Evolutionary conservation across 208 protist genomes (phyloP).

Genomic region (Leishmania lainsoni): DNA sequence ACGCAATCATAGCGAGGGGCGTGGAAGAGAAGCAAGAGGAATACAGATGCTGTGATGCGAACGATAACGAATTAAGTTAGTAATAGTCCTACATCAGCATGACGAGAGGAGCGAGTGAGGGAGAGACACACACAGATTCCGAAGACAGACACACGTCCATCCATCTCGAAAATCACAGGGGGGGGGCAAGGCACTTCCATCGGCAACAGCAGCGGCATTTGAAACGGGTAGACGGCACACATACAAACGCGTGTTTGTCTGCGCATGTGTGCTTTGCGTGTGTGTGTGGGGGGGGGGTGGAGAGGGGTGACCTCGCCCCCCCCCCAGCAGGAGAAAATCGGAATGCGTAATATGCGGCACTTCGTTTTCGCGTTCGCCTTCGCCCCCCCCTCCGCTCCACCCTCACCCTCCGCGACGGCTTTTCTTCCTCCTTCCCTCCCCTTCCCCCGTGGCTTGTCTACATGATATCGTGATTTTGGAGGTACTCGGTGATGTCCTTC

Average conservation of each 20-base stretch:
- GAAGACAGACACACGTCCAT: no score
- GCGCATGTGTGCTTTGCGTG: no score
- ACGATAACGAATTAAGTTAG: no score
- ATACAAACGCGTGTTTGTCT: neutral
- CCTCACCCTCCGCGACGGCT: neutral
- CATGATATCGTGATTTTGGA: constrained; percentile 30
- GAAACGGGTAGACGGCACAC: neutral
- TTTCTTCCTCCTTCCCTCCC: neutral
- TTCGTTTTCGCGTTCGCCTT: neutral
- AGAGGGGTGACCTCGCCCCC: neutral
- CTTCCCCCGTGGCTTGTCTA: constrained; percentile 4
- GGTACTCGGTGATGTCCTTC: constrained; percentile 42
- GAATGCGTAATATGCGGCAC: neutral
- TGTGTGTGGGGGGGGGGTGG: neutral
- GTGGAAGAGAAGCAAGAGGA: neutral
- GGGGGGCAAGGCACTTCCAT: neutral
- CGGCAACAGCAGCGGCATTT: neutral
- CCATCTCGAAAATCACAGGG: neutral
- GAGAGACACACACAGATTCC: neutral
- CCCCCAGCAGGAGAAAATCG: neutral
- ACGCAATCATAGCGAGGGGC: neutral
- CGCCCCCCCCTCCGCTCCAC: no score
- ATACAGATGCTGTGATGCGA: neutral
- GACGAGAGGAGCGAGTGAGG: neutral
- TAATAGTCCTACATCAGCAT: neutral